phyloP scores from a whole-genome alignment of 2,329 filamentous ascomycete species.

The Dryadomyces quercus-mongolicae region DNA sequence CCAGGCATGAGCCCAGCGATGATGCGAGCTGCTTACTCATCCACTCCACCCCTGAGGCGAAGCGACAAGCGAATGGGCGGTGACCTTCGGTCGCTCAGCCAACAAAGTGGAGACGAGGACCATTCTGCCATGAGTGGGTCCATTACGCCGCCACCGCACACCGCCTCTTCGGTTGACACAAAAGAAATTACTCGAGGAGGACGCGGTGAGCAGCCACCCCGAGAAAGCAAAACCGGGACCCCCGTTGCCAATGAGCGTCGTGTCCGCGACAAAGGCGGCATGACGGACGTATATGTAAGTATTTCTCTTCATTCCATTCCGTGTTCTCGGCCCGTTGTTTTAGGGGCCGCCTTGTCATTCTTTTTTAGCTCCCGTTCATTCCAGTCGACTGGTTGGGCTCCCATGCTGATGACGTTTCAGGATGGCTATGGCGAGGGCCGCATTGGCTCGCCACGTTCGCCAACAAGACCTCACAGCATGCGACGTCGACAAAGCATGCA shows the following conservation, averaged over 20 bases:
- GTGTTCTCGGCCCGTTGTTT: not conserved
- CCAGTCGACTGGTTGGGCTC: not conserved
- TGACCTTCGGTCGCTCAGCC: conserved; percentile 60
- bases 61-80: conserved; percentile 58
- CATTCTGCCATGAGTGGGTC: conserved; percentile 1
- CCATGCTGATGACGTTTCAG: conserved; percentile 31
- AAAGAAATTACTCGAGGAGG: conserved; percentile 8
- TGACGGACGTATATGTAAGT: conserved; percentile 93
- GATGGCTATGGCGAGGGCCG: conserved; percentile 88
- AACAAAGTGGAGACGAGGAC: conserved; percentile 26
- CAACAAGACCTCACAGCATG: conserved; percentile 88
- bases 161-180: conserved; percentile 12
- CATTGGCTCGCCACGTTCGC: conserved; percentile 77
- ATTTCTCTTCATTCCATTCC: conserved; percentile 8
- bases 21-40: conserved; percentile 28
- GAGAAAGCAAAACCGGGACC: conserved; percentile 1
- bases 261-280: conserved; percentile 61
- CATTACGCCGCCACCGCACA: conserved; percentile 7
- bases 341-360: conserved; percentile 4
- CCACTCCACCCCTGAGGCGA: conserved; percentile 59
- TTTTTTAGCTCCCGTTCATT: not conserved
- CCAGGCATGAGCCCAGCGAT: conserved; percentile 50
- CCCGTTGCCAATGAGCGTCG: conserved; percentile 81
- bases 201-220: not conserved
- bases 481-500: conserved; percentile 97